These are phyloP conservation scores for Ophiostoma populinum DNA, from an alignment of 2,329 filamentous ascomycete species.

Conservation along the genomic window DNA sequence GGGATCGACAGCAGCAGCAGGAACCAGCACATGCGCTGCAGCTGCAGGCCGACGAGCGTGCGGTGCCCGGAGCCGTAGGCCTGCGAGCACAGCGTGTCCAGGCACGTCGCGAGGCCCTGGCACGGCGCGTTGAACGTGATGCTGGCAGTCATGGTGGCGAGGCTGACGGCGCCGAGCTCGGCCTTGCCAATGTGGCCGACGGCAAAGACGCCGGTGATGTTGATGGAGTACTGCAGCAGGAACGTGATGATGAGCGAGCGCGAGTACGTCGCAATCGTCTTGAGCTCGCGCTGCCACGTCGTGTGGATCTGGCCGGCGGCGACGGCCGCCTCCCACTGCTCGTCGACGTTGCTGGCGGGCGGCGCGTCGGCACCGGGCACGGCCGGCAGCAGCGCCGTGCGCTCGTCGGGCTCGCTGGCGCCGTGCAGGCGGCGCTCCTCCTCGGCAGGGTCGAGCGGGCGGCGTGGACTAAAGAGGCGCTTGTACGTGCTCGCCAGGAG, in stretches of 20 bases:
- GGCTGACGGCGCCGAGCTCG: constrained; percentile 47
- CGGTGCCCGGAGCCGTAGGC: constrained; percentile 85
- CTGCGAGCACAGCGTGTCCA: constrained; percentile 87
- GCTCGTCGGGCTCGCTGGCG: constrained; percentile 17
- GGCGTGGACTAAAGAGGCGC: constrained; percentile 37
- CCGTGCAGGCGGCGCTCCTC: constrained; percentile 45
- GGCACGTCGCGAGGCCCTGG: constrained; percentile 71
- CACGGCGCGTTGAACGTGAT: constrained; percentile 65
- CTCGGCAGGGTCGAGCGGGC: constrained; percentile 21
- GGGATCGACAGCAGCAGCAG: constrained; percentile 52
- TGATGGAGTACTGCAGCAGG: constrained; percentile 66
- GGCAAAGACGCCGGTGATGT: constrained; percentile 65
- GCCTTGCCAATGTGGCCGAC: constrained; percentile 59
- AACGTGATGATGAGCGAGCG: constrained; percentile 58
- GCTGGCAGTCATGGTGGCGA: constrained; percentile 63
- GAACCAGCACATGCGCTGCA: constrained; percentile 68
- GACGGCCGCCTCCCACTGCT: constrained; percentile 76
- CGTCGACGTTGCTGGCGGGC: constrained; percentile 30
- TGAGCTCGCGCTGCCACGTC: constrained; percentile 78
- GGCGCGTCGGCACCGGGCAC: constrained; percentile 4
- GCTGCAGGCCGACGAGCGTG: constrained; percentile 69
- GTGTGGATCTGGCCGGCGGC: constrained; percentile 66
- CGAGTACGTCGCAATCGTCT: constrained; percentile 59
- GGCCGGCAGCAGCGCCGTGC: constrained; percentile 18
- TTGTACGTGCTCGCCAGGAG: constrained; percentile 23